These are phyloP conservation scores for Penicillium sp. DNA, from an alignment of 2,329 filamentous ascomycete species.

Conservation along the genomic window DNA sequence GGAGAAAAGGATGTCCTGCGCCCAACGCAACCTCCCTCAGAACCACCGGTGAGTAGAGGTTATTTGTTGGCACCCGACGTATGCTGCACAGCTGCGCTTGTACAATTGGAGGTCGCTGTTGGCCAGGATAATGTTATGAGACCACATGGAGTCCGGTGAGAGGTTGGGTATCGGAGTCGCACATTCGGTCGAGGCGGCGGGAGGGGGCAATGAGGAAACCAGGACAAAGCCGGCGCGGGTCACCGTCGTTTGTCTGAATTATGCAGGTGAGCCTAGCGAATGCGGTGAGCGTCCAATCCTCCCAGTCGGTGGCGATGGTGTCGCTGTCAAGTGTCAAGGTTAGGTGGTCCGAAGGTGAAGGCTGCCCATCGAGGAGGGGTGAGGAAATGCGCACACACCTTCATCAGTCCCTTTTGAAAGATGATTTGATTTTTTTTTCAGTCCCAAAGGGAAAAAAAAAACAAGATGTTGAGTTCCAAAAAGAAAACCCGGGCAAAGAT, in stretches of 20 bases:
- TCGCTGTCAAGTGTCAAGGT: constrained; percentile 14
- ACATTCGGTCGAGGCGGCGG: constrained; percentile 38
- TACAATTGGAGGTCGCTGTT: constrained; percentile 36
- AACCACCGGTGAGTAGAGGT: constrained; percentile 25
- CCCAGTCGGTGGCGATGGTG: constrained; percentile 19
- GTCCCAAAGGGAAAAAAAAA: constrained; percentile 10
- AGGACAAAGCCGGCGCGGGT: constrained; percentile 26
- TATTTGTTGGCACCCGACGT: constrained; percentile 21
- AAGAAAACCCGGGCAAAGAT: neutral
- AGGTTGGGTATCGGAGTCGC: constrained; percentile 31
- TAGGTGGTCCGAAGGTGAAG: constrained; percentile 7
- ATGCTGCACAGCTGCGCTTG: constrained; percentile 34
- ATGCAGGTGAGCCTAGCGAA: constrained; percentile 20
- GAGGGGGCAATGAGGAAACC: constrained; percentile 16
- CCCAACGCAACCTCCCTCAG: constrained; percentile 26
- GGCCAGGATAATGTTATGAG: constrained; percentile 36
- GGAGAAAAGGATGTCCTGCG: constrained; percentile 27
- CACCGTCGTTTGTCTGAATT: constrained; percentile 30
- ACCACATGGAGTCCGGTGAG: constrained; percentile 42
- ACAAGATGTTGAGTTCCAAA: neutral
- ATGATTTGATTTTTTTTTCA: constrained; percentile 19
- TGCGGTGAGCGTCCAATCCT: constrained; percentile 22
- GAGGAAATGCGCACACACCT: constrained; percentile 23
- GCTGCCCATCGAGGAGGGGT: constrained; percentile 24
- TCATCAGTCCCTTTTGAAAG: constrained; percentile 32